Percentiles rank a stretch among this genome's conserved stretches.
These are phyloP conservation scores for Ganoderma lingzhi DNA, from an alignment of 1,284 basidiomycete species.

Conservation along the genomic window DNA sequence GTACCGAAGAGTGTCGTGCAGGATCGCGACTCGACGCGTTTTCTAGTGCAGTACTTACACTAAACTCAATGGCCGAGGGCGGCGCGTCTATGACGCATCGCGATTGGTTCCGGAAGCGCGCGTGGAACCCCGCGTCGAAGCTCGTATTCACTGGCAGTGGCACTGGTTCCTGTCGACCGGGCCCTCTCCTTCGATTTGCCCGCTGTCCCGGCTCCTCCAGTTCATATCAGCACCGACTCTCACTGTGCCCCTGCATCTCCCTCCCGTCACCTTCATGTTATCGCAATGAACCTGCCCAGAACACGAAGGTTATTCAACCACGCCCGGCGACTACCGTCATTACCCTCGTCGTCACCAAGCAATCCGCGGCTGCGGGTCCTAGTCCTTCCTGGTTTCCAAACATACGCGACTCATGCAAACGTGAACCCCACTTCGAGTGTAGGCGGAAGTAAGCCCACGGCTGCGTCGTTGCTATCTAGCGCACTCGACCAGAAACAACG, in stretches of 20 bases:
- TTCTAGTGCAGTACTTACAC: neutral
- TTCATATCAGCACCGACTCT: neutral
- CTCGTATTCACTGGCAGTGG: neutral
- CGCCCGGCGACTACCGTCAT: constrained; percentile 17
- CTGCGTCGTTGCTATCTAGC: constrained; percentile 67
- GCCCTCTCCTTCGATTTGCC: neutral
- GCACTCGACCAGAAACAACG: constrained; percentile 70
- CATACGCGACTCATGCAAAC: constrained; percentile 28
- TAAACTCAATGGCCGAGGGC: neutral
- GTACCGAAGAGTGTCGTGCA: neutral
- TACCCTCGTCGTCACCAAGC: neutral
- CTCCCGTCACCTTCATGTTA: neutral
- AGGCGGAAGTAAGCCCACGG: constrained; percentile 45
- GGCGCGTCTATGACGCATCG: constrained; percentile 14
- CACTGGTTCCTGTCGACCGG: constrained; percentile 3
- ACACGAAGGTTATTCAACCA: constrained; percentile 20
- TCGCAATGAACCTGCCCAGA: constrained; percentile 27
- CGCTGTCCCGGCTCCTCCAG: neutral
- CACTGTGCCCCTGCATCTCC: neutral
- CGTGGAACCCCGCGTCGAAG: constrained; percentile 23
- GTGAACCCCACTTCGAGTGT: constrained; percentile 20
- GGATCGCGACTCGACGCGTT: neutral
- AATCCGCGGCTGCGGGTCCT: constrained; percentile 15
- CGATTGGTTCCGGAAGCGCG: constrained; percentile 12
- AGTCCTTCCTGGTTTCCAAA: constrained; percentile 12